Conservation (phyloP, 148 eudicot species). For the Gaultheria prostrata region DNA sequence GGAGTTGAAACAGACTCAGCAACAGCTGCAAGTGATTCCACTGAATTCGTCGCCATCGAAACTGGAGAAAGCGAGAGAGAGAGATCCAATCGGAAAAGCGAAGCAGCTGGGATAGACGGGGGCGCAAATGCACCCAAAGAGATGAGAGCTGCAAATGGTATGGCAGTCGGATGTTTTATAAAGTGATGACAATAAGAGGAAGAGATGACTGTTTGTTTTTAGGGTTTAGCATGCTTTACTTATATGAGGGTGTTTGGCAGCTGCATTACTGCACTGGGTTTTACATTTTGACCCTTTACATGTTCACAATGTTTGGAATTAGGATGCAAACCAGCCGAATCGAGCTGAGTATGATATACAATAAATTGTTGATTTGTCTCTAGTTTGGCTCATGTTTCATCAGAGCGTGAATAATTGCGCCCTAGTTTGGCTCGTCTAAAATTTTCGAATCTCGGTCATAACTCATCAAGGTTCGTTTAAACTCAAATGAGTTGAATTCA, state of each 20-base stretch:
- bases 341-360: no score
- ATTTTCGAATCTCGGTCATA: no score
- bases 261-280: no score
- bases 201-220: neutral
- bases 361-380: no score
- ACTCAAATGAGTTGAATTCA: no score
- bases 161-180: neutral
- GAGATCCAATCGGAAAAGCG: neutral
- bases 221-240: neutral
- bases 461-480: no score
- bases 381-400: no score
- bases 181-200: neutral
- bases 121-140: neutral
- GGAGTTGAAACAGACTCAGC: constrained; percentile 39
- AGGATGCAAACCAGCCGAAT: no score
- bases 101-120: neutral
- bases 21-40: constrained; percentile 37
- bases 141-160: neutral
- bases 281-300: no score
- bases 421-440: no score
- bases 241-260: neutral
- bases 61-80: neutral
- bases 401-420: no score
- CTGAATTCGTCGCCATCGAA: constrained; percentile 53
- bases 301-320: neutral